Evolutionary conservation across 805 yeast species (phyloP).

Genomic region (Barnettozyma botsteinii): DNA sequence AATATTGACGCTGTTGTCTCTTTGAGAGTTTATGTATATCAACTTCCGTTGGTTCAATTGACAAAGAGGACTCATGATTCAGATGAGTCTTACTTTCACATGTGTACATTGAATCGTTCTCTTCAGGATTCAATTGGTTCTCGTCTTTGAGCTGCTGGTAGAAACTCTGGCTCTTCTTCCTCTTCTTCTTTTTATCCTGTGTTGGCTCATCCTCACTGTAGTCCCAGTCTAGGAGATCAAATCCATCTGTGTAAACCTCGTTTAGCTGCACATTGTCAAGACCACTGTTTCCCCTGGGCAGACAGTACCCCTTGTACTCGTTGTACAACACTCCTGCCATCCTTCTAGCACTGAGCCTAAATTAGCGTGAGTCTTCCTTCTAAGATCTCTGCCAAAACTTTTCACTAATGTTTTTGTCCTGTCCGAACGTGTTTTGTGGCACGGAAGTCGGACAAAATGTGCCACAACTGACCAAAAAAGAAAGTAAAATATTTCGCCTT

Average conservation of each 20-base stretch:
- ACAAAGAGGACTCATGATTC: conserved; percentile 4
- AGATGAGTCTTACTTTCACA: conserved; percentile 11
- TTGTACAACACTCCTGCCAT: conserved; percentile 14
- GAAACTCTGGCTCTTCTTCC: conserved; percentile 10
- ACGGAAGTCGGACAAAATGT: background rate
- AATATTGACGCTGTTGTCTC: conserved; percentile 3
- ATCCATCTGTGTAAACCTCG: conserved; percentile 30
- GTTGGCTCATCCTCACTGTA: conserved; percentile 9
- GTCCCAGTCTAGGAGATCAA: conserved; percentile 38
- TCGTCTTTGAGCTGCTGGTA: background rate
- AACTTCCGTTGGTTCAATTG: background rate
- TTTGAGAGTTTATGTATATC: conserved; percentile 1
- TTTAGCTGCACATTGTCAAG: background rate
- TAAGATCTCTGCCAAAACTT: too few species aligned
- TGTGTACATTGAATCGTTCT: conserved; percentile 6
- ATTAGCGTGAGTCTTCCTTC: too few species aligned
- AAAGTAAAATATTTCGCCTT: background rate
- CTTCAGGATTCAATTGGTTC: conserved; percentile 2
- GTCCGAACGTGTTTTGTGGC: conserved; percentile 4
- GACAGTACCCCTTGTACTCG: conserved; percentile 22
- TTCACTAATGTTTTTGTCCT: too few species aligned
- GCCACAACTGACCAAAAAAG: background rate
- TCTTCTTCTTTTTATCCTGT: conserved; percentile 4
- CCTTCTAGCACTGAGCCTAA: conserved; percentile 7
- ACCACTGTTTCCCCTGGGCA: conserved; percentile 10